Evolutionary conservation across 164 flowering plant genomes (phyloP).

Genomic region (Liriodendron chinense): DNA sequence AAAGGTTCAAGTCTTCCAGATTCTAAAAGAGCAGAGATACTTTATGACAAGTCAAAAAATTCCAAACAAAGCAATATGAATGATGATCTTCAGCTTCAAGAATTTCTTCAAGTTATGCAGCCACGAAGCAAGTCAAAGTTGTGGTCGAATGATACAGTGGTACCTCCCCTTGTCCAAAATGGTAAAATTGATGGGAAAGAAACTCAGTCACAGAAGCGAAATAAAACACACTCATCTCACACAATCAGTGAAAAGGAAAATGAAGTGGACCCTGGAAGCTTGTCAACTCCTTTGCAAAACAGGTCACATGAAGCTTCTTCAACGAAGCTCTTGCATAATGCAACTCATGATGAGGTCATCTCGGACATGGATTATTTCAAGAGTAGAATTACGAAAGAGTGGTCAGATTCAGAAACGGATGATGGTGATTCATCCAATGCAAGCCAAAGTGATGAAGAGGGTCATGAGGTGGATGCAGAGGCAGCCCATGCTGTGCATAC

Average conservation of each 20-base stretch:
- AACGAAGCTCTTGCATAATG: slow-evolving; percentile 12
- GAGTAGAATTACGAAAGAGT: slow-evolving; percentile 68
- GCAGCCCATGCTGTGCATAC: background rate
- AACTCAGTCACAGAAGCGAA: slow-evolving; percentile 19
- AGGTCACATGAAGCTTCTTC: slow-evolving; percentile 12
- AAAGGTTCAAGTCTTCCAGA: slow-evolving; percentile 18
- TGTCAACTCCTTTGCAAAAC: slow-evolving; percentile 7
- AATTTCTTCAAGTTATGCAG: slow-evolving; percentile 86
- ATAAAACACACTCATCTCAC: slow-evolving; percentile 17
- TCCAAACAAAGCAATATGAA: slow-evolving; percentile 26
- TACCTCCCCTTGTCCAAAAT: slow-evolving; percentile 28
- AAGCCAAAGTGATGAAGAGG: slow-evolving; percentile 12
- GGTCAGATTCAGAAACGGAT: slow-evolving; percentile 81
- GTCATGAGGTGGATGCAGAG: slow-evolving; percentile 3
- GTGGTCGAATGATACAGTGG: slow-evolving; percentile 83
- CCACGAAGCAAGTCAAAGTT: slow-evolving; percentile 71
- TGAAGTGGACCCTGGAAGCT: background rate
- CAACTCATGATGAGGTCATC: slow-evolving; percentile 36
- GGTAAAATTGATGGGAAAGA: slow-evolving; percentile 19
- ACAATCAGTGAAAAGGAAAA: slow-evolving; percentile 20
- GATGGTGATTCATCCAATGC: slow-evolving; percentile 24
- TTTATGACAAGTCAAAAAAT: slow-evolving; percentile 18
- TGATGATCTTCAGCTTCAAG: slow-evolving; percentile 68
- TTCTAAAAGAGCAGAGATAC: slow-evolving; percentile 20
- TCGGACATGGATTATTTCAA: slow-evolving; percentile 85